Evolutionary conservation across 2,329 filamentous ascomycete species (phyloP).

Genomic region (Intubia oerlemansii): DNA sequence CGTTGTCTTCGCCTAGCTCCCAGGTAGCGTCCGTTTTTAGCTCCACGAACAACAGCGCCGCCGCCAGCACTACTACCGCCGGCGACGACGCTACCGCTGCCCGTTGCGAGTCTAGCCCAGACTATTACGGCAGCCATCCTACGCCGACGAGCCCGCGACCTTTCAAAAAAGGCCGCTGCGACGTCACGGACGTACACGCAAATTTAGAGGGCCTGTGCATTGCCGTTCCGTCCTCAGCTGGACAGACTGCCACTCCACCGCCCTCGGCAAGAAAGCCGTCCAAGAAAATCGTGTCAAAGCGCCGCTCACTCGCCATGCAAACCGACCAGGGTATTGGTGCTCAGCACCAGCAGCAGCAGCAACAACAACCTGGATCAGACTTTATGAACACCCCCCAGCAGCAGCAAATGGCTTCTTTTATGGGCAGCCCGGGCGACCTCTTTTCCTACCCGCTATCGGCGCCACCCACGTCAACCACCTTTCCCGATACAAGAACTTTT

Average conservation of each 20-base stretch:
- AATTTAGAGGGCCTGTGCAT: no score
- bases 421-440: constrained; percentile 28
- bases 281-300: constrained; percentile 31
- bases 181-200: no score
- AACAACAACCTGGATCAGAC: no score
- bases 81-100: constrained; percentile 1
- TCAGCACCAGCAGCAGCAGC: constrained; percentile 17
- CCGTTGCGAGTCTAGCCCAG: not conserved
- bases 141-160: constrained; percentile 11
- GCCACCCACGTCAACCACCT: constrained; percentile 25
- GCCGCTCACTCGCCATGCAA: constrained; percentile 24
- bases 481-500: constrained; percentile 22
- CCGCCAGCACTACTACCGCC: no score
- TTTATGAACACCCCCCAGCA: constrained; percentile 28
- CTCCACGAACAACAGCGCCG: no score
- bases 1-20: constrained; percentile 32
- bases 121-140: constrained; percentile 7
- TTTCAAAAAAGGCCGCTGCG: constrained; percentile 24
- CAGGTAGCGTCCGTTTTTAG: constrained; percentile 13
- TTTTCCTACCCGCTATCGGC: constrained; percentile 40
- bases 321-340: constrained; percentile 30
- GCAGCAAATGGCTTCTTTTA: constrained; percentile 23
- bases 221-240: constrained; percentile 17
- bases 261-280: constrained; percentile 32
- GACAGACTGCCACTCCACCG: constrained; percentile 38